Conservation (phyloP, 202 grass and related monocot species). For the Carex arenaria region DNA sequence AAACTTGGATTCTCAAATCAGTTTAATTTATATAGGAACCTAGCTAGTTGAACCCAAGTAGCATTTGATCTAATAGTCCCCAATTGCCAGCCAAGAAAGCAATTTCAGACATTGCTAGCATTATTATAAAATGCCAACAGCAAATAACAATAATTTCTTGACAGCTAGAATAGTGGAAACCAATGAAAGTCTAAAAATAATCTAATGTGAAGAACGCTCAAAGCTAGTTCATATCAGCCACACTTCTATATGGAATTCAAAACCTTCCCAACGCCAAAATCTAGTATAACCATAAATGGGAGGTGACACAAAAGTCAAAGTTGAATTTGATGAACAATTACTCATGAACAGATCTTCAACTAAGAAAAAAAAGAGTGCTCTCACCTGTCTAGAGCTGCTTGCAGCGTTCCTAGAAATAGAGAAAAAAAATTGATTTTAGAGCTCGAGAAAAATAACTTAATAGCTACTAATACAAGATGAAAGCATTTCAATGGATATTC, state of each 20-base stretch:
- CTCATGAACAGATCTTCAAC: not conserved
- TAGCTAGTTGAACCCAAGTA: not conserved
- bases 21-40: not conserved
- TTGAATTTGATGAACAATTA: not conserved
- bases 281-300: not conserved
- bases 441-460: not conserved
- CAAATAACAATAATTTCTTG: not conserved
- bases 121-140: not conserved
- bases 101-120: not conserved
- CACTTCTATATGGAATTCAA: not conserved
- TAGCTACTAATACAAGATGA: not conserved
- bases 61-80: not conserved
- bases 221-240: not conserved
- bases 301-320: not conserved
- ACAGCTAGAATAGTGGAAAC: not conserved
- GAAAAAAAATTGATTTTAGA: slow-evolving; percentile 2
- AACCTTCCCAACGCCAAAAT: not conserved
- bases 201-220: not conserved
- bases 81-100: not conserved
- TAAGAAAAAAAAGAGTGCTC: not conserved
- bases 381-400: slow-evolving; percentile 59
- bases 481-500: not conserved
- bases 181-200: not conserved
- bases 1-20: not conserved
- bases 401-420: slow-evolving; percentile 46